A percentile compares a stretch with the other conserved stretches of the same genome.
phyloP scores from a whole-genome alignment of 2,329 filamentous ascomycete species.

The Penicillium sp. region DNA sequence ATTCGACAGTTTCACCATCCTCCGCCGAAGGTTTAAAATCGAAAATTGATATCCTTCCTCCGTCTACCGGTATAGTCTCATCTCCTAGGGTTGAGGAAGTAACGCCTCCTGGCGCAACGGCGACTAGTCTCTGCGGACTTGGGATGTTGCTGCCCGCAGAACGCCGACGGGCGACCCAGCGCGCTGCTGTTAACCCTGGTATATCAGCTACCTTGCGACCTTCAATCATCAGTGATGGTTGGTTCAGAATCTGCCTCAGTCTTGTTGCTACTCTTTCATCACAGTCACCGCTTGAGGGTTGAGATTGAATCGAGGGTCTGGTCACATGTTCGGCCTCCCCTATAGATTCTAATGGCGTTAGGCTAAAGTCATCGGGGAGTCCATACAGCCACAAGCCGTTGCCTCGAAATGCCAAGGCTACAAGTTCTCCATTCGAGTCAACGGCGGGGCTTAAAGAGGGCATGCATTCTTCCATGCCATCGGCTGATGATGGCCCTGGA shows the following conservation, averaged over 20 bases:
- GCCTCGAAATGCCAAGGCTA: conserved; percentile 68
- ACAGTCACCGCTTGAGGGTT: conserved; percentile 4
- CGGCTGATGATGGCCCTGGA: conserved; percentile 57
- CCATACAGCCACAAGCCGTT: conserved; percentile 76
- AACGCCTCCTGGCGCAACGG: conserved; percentile 67
- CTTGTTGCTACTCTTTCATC: conserved; percentile 16
- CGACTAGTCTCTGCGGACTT: conserved; percentile 52
- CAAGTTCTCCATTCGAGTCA: conserved; percentile 66
- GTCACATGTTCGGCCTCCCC: background rate
- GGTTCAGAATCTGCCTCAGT: conserved; percentile 31
- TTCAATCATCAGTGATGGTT: conserved; percentile 65
- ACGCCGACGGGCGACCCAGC: conserved; percentile 63
- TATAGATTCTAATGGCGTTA: conserved; percentile 28
- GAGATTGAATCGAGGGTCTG: conserved; percentile 10
- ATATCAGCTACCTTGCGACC: conserved; percentile 64
- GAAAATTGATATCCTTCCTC: conserved; percentile 66
- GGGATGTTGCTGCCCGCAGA: conserved; percentile 44
- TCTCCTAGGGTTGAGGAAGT: conserved; percentile 60
- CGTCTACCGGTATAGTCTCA: conserved; percentile 73
- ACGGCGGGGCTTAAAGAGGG: conserved; percentile 68
- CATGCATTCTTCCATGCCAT: conserved; percentile 53
- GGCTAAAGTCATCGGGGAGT: conserved; percentile 68
- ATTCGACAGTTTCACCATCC: conserved; percentile 55
- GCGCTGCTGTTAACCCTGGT: conserved; percentile 62
- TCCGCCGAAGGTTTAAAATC: conserved; percentile 65